A percentile compares a stretch with the other conserved stretches of the same genome.
These are phyloP conservation scores for Mycena galopus DNA, from an alignment of 768 basidiomycete species.

Conservation along the genomic window DNA sequence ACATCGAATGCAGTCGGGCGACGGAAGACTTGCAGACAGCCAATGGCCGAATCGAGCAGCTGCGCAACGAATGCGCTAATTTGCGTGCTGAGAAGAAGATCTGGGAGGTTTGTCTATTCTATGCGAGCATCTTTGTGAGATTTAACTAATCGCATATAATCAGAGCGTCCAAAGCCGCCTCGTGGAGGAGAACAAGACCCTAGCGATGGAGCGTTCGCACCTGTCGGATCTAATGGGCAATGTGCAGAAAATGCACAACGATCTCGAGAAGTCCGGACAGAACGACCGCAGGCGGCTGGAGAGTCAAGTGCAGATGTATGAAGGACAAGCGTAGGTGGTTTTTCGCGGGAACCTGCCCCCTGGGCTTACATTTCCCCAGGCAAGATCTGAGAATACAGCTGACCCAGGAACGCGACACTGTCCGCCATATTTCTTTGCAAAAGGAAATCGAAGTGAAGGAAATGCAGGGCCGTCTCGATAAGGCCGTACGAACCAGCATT, in stretches of 20 bases:
- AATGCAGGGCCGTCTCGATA: conserved; percentile 78
- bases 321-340: conserved; percentile 77
- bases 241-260: conserved; percentile 91
- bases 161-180: conserved; percentile 86
- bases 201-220: conserved; percentile 86
- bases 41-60: conserved; percentile 75
- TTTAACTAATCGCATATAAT: conserved; percentile 30
- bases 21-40: conserved; percentile 74
- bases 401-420: conserved; percentile 77
- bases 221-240: conserved; percentile 90
- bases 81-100: conserved; percentile 94
- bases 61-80: conserved; percentile 89
- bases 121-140: background rate
- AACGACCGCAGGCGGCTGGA: conserved; percentile 89
- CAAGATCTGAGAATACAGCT: conserved; percentile 82
- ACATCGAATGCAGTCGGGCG: conserved; percentile 80
- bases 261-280: conserved; percentile 85
- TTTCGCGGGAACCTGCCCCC: background rate
- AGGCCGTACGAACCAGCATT: conserved; percentile 61
- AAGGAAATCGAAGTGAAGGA: conserved; percentile 87
- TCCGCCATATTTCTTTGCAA: conserved; percentile 82
- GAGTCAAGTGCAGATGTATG: conserved; percentile 81
- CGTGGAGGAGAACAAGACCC: conserved; percentile 85
- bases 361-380: conserved; percentile 51
- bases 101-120: conserved; percentile 77